Base-by-base conservation (phyloP, 768 basidiomycete genomes). In the Mrakia hoshinonis region DNA sequence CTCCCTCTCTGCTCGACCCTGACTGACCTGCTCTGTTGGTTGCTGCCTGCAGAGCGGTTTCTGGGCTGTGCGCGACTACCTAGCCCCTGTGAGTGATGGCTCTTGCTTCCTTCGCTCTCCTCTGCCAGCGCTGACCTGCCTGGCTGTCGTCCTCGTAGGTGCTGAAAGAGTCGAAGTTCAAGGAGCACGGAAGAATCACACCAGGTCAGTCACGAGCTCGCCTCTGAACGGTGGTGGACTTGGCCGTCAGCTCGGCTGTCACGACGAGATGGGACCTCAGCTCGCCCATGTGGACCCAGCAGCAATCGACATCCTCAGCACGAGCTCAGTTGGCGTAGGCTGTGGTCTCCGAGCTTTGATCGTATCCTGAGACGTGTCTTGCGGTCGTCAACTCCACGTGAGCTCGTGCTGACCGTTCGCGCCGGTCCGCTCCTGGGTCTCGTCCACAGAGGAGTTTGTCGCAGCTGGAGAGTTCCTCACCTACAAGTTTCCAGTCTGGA, bases 401-500 rank as follows among this genome's bases (percentile, higher is more conserved):
- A n/a, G 34, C 20, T 36, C 31, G 52, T 71, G 55, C 73, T 74
- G 31, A 47, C 13, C 68, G 0, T 39, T 38, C 22, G 7, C 46
- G 38, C 26, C 15, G 36, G 26, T 13, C 46, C n/a, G n/a, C n/a
- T n/a, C 26, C 36, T 74, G 75, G 67, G 66, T 69, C 66, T 70
- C 74, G 65, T 72, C 73, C n/a, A 64, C 78, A 90, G 95, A 99
- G 86, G 96, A 98, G 81, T 98, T 96, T 77, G 92, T 97, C 36
- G 92, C 91, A 20, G 96, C 96, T 10, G 96, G 96, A 67, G 96
- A 99, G 80, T 98, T 97, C 81, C 82, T 99, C 72, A 84, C 88
- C 9, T 97, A 97, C 86, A 99, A 99, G 83, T 99, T 99, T 81
- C 91, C 92, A 13, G 92, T 96, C 31, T 99, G 96, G 96, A 83